These are phyloP conservation scores for Carex scoparia DNA, from an alignment of 176 grass and related monocot genomes.

Conservation along the genomic window DNA sequence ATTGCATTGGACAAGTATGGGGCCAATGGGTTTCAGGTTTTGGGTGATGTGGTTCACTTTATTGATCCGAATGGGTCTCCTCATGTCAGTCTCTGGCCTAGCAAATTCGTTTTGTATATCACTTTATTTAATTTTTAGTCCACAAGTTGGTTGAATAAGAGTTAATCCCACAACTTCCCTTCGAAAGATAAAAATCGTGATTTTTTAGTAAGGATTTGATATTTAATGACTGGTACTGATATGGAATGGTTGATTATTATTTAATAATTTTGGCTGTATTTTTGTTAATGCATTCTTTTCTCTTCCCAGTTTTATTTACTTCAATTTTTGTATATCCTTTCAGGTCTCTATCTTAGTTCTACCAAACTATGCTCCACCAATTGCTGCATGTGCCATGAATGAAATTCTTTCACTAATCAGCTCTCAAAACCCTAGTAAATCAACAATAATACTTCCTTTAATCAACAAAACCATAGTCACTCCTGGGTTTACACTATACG, in stretches of 20 bases:
- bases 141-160: neutral
- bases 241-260: neutral
- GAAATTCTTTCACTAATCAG: slow-evolving; percentile 60
- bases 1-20: slow-evolving; percentile 52
- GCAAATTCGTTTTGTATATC: neutral
- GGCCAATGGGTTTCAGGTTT: slow-evolving; percentile 31
- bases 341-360: slow-evolving; percentile 74
- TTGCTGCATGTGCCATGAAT: slow-evolving; percentile 70
- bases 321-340: slow-evolving; percentile 16
- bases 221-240: neutral
- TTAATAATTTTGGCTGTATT: neutral
- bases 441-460: slow-evolving; percentile 59
- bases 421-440: slow-evolving; percentile 34
- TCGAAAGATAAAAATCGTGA: neutral
- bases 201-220: neutral
- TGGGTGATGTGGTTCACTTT: slow-evolving; percentile 59
- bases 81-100: slow-evolving; percentile 31
- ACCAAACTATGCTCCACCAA: slow-evolving; percentile 69
- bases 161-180: neutral
- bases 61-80: slow-evolving; percentile 43
- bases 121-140: neutral
- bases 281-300: neutral
- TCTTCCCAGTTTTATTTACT: neutral
- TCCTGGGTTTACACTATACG: slow-evolving; percentile 32
- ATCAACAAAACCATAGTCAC: slow-evolving; percentile 38